These are phyloP conservation scores for Beauveria caledonica DNA, from an alignment of 2,329 filamentous ascomycete species.

Conservation along the genomic window DNA sequence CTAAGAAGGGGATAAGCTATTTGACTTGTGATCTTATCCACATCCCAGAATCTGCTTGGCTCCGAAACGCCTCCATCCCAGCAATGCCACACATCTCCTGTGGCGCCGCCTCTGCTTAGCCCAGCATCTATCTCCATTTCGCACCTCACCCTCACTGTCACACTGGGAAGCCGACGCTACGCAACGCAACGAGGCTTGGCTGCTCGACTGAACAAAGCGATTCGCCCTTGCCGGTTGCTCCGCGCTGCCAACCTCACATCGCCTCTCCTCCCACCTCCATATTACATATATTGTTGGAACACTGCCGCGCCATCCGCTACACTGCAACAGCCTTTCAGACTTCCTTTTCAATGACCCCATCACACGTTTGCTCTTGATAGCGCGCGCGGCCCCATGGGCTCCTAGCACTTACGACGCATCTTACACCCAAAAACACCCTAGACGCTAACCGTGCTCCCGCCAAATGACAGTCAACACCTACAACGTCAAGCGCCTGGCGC, in stretches of 20 bases:
- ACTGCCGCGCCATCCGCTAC: background rate
- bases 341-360: background rate
- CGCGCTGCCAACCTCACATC: background rate
- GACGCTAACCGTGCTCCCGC: background rate
- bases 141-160: background rate
- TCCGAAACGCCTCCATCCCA: background rate
- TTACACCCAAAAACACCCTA: background rate
- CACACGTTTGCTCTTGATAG: background rate
- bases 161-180: background rate
- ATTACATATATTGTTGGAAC: background rate
- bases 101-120: background rate
- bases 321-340: background rate
- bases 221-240: background rate
- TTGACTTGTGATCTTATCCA: background rate
- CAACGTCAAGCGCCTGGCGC: conserved; percentile 36
- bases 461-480: conserved; percentile 36
- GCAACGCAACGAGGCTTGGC: background rate
- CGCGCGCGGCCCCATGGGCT: background rate
- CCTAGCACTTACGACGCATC: background rate
- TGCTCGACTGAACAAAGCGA: background rate
- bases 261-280: background rate
- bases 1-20: background rate
- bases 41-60: background rate
- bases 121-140: background rate
- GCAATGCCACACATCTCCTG: background rate